Conservation (phyloP, 257 asterid species). For the Lithospermum erythrorhizon region DNA sequence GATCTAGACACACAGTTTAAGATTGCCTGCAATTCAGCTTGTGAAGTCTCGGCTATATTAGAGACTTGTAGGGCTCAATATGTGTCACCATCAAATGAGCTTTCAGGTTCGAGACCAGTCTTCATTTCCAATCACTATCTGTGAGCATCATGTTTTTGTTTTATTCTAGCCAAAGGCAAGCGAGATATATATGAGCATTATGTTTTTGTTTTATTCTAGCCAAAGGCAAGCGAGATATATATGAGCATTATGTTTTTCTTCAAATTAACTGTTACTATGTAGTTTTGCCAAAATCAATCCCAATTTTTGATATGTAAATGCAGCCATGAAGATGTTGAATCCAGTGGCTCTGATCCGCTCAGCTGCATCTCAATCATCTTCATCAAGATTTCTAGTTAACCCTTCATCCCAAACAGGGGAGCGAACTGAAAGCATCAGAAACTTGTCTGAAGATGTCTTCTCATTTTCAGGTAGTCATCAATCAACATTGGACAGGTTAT, state of each 20-base stretch:
- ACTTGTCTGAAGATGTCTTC: conserved; percentile 54
- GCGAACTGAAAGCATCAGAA: conserved; percentile 53
- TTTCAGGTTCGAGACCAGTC: conserved; percentile 34
- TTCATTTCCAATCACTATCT: neutral
- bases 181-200: too few species aligned
- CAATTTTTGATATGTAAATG: conserved; percentile 6
- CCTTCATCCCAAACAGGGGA: conserved; percentile 56
- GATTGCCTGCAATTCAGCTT: conserved; percentile 63
- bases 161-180: neutral
- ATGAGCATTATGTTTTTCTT: too few species aligned
- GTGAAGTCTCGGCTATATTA: conserved; percentile 59
- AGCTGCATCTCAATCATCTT: conserved; percentile 68
- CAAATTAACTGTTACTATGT: too few species aligned
- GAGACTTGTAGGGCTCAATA: conserved; percentile 70
- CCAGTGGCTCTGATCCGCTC: conserved; percentile 78
- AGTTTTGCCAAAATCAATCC: neutral
- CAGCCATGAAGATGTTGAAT: conserved; percentile 85
- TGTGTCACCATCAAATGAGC: conserved; percentile 49
- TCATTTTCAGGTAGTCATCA: conserved; percentile 64
- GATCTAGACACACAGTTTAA: conserved; percentile 78
- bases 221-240: too few species aligned
- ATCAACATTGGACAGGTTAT: conserved; percentile 76
- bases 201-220: too few species aligned
- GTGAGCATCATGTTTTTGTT: neutral
- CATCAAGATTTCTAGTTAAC: conserved; percentile 51